A percentile compares a stretch with the other conserved stretches of the same genome.
Conservation (phyloP, 2,329 filamentous ascomycete species). For the Fusarium beomiforme region DNA sequence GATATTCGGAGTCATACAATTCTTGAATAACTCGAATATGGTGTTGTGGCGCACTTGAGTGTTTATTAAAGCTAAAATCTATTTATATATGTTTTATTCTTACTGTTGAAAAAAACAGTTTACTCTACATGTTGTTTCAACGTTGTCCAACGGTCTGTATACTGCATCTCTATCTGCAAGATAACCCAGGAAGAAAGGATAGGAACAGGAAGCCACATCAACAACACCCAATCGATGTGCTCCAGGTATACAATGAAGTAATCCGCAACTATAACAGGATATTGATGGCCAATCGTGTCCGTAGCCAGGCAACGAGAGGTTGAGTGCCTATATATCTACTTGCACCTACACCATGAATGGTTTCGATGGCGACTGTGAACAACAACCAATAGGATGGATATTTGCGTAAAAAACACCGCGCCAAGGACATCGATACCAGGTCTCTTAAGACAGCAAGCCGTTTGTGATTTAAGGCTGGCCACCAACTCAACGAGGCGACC, state of each 20-base stretch:
- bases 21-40: background rate
- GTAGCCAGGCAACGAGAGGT: conserved; percentile 4
- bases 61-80: conserved; percentile 13
- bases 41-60: conserved; percentile 22
- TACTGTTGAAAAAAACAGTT: background rate
- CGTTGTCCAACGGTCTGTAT: conserved; percentile 11
- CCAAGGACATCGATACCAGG: background rate
- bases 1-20: conserved; percentile 1
- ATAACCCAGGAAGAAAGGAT: conserved; percentile 14
- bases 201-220: conserved; percentile 30
- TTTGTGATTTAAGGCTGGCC: conserved; percentile 3
- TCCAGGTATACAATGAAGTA: background rate
- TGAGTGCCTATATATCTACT: background rate
- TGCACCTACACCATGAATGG: background rate
- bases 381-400: conserved; percentile 22
- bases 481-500: conserved; percentile 3
- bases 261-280: background rate
- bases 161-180: conserved; percentile 17
- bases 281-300: conserved; percentile 1
- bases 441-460: background rate
- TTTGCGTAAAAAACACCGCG: background rate
- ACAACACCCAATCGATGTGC: background rate
- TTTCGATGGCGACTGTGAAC: conserved; percentile 8
- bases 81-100: conserved; percentile 7
- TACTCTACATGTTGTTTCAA: conserved; percentile 10